A percentile compares a stretch with the other conserved stretches of the same genome.
Evolutionary conservation across 805 yeast species (phyloP).

Genomic region (Saccharomycodes ludwigii): DNA sequence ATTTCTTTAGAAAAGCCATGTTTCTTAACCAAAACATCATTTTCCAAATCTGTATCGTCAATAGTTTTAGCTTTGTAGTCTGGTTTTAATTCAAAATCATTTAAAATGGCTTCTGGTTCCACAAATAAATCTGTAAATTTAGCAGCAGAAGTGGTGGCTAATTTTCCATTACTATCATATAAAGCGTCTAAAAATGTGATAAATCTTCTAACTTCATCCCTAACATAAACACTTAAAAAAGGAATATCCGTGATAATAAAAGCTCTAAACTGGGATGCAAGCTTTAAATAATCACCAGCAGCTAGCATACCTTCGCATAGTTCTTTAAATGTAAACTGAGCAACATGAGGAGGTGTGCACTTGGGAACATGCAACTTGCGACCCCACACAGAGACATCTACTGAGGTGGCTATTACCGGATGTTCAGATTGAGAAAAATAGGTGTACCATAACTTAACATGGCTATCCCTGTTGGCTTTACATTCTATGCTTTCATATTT

Average conservation of each 20-base stretch:
- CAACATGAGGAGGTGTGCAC: conserved; percentile 68
- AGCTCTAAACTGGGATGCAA: conserved; percentile 64
- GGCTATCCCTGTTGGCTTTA: conserved; percentile 39
- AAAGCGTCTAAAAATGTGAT: conserved; percentile 94
- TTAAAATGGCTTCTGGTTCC: conserved; percentile 51
- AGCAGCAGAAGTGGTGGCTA: conserved; percentile 84
- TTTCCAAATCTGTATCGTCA: conserved; percentile 21
- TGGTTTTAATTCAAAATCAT: conserved; percentile 23
- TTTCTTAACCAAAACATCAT: conserved; percentile 52
- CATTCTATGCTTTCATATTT: conserved; percentile 40
- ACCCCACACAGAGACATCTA: conserved; percentile 68
- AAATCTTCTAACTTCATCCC: conserved; percentile 82
- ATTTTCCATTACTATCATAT: conserved; percentile 77
- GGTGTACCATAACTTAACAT: conserved; percentile 65
- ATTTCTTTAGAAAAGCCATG: conserved; percentile 68
- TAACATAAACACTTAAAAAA: conserved; percentile 56
- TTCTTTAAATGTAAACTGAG: conserved; percentile 78
- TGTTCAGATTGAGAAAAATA: conserved; percentile 58
- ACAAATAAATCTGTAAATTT: conserved; percentile 77
- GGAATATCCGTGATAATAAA: conserved; percentile 93
- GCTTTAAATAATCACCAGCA: conserved; percentile 85
- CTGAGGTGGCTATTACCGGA: conserved; percentile 10
- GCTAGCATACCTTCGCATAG: conserved; percentile 80
- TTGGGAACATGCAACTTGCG: conserved; percentile 64
- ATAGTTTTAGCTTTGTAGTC: conserved; percentile 15